These are phyloP conservation scores for Yamadazyma scolyti DNA, from an alignment of 805 yeast species.

Conservation along the genomic window DNA sequence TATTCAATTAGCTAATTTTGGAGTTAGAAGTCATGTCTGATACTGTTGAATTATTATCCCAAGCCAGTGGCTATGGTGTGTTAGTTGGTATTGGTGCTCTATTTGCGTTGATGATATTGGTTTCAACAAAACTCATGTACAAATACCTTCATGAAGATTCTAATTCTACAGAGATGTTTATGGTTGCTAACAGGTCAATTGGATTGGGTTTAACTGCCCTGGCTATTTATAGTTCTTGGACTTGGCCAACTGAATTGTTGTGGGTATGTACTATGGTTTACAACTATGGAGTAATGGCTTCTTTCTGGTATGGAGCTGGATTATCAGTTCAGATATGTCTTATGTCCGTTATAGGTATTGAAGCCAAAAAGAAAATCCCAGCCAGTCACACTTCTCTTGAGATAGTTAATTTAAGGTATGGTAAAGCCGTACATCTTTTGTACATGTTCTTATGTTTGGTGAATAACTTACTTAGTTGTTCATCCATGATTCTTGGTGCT, in stretches of 20 bases:
- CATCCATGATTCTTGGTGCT: slow-evolving; percentile 25
- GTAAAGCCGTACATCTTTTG: slow-evolving; percentile 19
- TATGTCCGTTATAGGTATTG: slow-evolving; percentile 22
- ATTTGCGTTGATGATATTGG: slow-evolving; percentile 25
- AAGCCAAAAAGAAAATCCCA: slow-evolving; percentile 25
- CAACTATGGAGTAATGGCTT: slow-evolving; percentile 21
- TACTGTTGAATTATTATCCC: slow-evolving; percentile 15
- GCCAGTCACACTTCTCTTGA: slow-evolving; percentile 26
- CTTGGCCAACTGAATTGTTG: slow-evolving; percentile 26
- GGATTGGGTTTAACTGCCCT: slow-evolving; percentile 20
- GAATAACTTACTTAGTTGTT: slow-evolving; percentile 21
- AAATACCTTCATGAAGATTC: slow-evolving; percentile 22
- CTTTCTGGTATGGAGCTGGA: slow-evolving; percentile 23
- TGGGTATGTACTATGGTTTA: slow-evolving; percentile 23
- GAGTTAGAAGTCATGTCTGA: too few species aligned
- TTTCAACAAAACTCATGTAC: slow-evolving; percentile 20
- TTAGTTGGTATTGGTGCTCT: slow-evolving; percentile 27
- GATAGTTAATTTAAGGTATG: slow-evolving; percentile 25
- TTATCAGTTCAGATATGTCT: slow-evolving; percentile 22
- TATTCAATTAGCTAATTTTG: too few species aligned
- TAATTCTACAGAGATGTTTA: slow-evolving; percentile 23
- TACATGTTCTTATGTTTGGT: slow-evolving; percentile 21
- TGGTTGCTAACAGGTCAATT: slow-evolving; percentile 23
- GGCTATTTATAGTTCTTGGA: slow-evolving; percentile 24
- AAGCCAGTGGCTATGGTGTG: slow-evolving; percentile 28